Base-by-base conservation (phyloP, 2,329 filamentous ascomycete genomes). In the Stagonosporopsis tanaceti region DNA sequence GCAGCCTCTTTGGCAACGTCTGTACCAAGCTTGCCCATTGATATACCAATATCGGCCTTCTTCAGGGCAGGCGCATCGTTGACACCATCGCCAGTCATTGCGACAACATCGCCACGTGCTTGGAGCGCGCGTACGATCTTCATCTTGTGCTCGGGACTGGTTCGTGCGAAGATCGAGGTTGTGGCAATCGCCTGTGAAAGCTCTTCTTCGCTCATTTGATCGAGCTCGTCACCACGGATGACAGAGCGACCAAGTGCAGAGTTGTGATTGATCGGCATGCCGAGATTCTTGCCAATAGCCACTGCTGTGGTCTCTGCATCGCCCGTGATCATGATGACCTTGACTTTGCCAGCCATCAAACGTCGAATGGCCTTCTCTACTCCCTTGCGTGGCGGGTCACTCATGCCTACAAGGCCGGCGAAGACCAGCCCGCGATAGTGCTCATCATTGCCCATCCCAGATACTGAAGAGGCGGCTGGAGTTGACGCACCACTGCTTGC, bases 251-350 rank as follows among this genome's bases (percentile, higher is more conserved):
- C 80, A 15, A 83, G 71, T 6, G 81, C 77, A 77, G 62, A 86
- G 81, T 68, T 85, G 78, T 77, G 87, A 83, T 72, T 83, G 78
- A 98, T 86, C 2, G 89, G 87, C 92, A 99, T 99, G 38, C 95
- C 95, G n/a, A 99, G 84, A 71, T 97, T 94, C 76, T 86, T 92
- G 28, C 92, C 95, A 73, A 99, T 98, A 0, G 95, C 95, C 42
- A 97, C 83, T 2, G 95, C 95, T 2, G 95, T 99, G 1, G 92
- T 92, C 75, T 98, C 93, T 15, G 95, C 92, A 76, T 99, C 95
- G 57, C 95, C 95, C 9, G 95, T 99, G 65, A 99, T 98, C 95
- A 99, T 99, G 67, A 99, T 96, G 45, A 99, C 92, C 76, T 93
- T 95, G 61, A 99, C 95, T 37, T 94, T 94, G 51, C 95, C 95